A percentile compares a stretch with the other conserved stretches of the same genome.
phyloP scores from a whole-genome alignment of 2,329 filamentous ascomycete species.

The Sporothrix brasiliensis region DNA sequence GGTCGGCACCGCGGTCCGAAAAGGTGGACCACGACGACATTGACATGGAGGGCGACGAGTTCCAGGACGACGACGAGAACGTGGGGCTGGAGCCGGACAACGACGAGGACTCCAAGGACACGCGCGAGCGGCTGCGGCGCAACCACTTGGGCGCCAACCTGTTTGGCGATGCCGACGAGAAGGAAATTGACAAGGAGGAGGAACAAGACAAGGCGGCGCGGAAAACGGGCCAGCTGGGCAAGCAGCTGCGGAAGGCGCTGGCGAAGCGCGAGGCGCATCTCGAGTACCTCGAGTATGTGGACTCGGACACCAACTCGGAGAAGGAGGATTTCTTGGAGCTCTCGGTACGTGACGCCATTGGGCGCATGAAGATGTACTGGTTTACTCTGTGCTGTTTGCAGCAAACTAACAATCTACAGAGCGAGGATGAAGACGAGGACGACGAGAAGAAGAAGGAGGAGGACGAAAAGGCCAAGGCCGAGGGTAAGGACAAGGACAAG shows the following conservation, averaged over 20 bases:
- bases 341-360: conserved; percentile 40
- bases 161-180: conserved; percentile 71
- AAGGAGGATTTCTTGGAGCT: conserved; percentile 42
- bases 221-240: conserved; percentile 72
- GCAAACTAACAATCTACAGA: conserved; percentile 42
- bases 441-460: conserved; percentile 30
- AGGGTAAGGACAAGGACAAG: conserved; percentile 53
- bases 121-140: conserved; percentile 71
- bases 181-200: conserved; percentile 73
- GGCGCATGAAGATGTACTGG: not conserved
- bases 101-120: conserved; percentile 76
- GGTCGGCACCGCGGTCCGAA: conserved; percentile 62
- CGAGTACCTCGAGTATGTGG: conserved; percentile 83
- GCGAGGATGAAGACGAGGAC: conserved; percentile 42
- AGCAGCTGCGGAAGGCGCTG: conserved; percentile 76
- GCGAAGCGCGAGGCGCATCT: conserved; percentile 83
- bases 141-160: conserved; percentile 87
- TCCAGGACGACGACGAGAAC: conserved; percentile 86
- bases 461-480: conserved; percentile 49
- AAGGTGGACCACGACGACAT: conserved; percentile 71
- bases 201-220: conserved; percentile 69
- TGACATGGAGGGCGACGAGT: conserved; percentile 69
- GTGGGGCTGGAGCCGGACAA: conserved; percentile 74
- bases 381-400: conserved; percentile 32
- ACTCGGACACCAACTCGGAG: conserved; percentile 71